Evolutionary conservation across 768 basidiomycete species (phyloP).

Genomic region (Crepidotus variabilis): DNA sequence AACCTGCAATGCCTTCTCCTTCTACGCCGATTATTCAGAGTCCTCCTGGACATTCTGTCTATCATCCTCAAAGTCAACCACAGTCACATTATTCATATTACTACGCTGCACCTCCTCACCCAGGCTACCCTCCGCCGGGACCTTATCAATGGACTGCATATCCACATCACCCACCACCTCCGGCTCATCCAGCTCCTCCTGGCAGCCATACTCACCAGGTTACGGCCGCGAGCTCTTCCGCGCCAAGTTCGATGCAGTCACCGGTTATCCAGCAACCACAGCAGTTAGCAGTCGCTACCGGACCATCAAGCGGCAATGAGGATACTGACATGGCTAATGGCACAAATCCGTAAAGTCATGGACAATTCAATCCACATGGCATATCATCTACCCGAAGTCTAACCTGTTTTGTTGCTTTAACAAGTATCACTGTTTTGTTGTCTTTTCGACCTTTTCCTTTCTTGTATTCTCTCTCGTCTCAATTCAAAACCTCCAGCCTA

Average conservation of each 20-base stretch:
- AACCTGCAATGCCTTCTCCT: constrained; percentile 6
- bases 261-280: not conserved
- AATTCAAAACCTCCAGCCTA: no score
- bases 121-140: constrained; percentile 7
- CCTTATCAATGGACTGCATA: constrained; percentile 3
- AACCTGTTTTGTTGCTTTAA: no score
- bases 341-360: no score
- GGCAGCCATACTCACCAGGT: constrained; percentile 1
- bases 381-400: no score
- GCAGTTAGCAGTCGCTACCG: no score
- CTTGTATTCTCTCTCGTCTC: no score
- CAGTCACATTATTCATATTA: constrained; percentile 8
- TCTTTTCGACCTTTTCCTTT: no score
- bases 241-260: not conserved
- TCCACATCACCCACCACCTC: constrained; percentile 5
- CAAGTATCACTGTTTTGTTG: no score
- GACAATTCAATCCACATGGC: no score
- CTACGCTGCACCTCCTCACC: constrained; percentile 10
- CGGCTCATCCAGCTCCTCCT: constrained; percentile 3
- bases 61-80: constrained; percentile 1
- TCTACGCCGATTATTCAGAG: constrained; percentile 1
- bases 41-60: constrained; percentile 5
- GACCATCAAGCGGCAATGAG: no score
- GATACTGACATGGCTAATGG: no score
- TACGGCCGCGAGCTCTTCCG: not conserved